These are phyloP conservation scores for Actinomucor elegans DNA, from an alignment of 371 early-diverging fungal genomes.

Conservation along the genomic window DNA sequence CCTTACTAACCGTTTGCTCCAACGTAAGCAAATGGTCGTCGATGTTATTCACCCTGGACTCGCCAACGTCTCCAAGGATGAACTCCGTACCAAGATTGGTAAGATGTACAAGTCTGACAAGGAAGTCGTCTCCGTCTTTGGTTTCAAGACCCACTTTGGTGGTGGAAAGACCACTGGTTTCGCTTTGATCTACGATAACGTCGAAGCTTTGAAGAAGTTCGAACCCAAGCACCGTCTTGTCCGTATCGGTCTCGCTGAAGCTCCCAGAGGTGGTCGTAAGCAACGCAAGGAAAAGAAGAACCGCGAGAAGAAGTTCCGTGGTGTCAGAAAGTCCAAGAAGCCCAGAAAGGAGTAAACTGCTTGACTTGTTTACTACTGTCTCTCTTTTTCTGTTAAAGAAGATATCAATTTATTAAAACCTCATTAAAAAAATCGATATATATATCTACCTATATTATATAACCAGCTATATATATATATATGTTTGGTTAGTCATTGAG, in stretches of 20 bases:
- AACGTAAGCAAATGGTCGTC: conserved; percentile 98
- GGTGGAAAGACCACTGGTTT: conserved; percentile 98
- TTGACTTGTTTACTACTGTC: too few relatives aligned
- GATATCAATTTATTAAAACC: too few relatives aligned
- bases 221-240: conserved; percentile 98
- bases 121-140: conserved; percentile 92
- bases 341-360: conserved; percentile 55
- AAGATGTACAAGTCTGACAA: conserved; percentile 95
- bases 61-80: conserved; percentile 91
- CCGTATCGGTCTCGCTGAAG: conserved; percentile 81
- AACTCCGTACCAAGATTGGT: conserved; percentile 93
- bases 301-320: conserved; percentile 98
- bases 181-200: conserved; percentile 95
- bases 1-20: conserved; percentile 97
- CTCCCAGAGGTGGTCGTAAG: conserved; percentile 88
- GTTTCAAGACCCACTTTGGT: conserved; percentile 96
- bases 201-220: conserved; percentile 96
- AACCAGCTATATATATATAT: too few relatives aligned
- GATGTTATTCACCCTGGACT: conserved; percentile 96
- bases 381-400: too few relatives aligned
- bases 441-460: too few relatives aligned
- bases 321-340: conserved; percentile 95
- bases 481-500: too few relatives aligned
- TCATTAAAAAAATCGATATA: too few relatives aligned
- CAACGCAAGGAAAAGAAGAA: conserved; percentile 99